Base-by-base conservation (phyloP, 805 yeast genomes). In the Candida corydali region DNA sequence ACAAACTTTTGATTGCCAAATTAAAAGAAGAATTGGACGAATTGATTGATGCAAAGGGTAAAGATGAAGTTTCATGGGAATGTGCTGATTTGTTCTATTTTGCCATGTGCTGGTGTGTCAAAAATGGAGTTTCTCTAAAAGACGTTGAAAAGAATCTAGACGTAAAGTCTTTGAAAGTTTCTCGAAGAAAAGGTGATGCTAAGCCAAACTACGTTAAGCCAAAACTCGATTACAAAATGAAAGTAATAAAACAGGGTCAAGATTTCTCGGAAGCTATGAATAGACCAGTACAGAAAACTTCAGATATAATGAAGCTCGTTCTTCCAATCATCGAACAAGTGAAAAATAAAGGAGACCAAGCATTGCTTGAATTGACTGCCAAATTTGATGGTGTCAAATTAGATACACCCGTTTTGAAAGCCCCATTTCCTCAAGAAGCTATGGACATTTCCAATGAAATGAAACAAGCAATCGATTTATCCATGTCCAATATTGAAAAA, bases 11-110 rank as follows among this genome's bases (percentile, higher is more conserved):
- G 48, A 68, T 73, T 39, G 96, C 98, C 17, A 86, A 93, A 69
- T 82, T 93, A 63, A 78, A 80, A 59, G 98, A 93, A 65, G 98
- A 93, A 63, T 94, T 96, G 29, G 97, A 91, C 52, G 98, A 93
- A 61, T 75, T 93, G 44, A 78, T 88, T 22, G 96, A 88, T 40
- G 98, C 98, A 12, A 48, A 47, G 9, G 54, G 52, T 32, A 47
- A 52, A 23, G 50, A 54, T 22, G 36, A 33, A 33, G 75, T 87
- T 37, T 83, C 98, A 0, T 93, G 96, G 96, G 98, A 93, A 65
- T 91, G 95, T 36, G 98, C 98, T 7, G 98, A 93, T 59, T 70
- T 93, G 57, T 45, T 76, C 18, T 76, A 76, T 50, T 76, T 76
- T 54, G 75, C 74, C 5, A 50, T 76, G 60, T 63, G 72, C 8